phyloP scores from a whole-genome alignment of 768 basidiomycete genomes.

The Rickenella mellea region DNA sequence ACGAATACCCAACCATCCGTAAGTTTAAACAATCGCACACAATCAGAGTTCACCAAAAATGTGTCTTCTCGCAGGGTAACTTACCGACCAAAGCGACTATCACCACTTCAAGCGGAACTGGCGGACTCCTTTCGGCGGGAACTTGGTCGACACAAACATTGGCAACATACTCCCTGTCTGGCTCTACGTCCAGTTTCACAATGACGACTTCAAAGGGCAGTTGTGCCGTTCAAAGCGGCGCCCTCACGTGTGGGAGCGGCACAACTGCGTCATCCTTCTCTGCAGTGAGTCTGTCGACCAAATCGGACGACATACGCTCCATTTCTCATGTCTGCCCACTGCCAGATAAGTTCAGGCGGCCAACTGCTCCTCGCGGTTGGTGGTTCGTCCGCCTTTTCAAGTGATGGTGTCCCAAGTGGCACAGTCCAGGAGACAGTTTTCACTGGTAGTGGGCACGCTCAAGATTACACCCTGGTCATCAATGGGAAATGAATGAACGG shows the following conservation, averaged over 20 bases:
- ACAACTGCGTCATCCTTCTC: slow-evolving; percentile 37
- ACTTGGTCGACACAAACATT: slow-evolving; percentile 56
- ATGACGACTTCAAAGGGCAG: slow-evolving; percentile 50
- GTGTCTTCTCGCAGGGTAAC: slow-evolving; percentile 1
- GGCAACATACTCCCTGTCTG: slow-evolving; percentile 43
- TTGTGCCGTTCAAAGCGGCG: slow-evolving; percentile 39
- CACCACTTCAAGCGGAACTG: slow-evolving; percentile 25
- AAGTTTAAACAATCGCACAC: slow-evolving; percentile 1
- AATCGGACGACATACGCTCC: neutral
- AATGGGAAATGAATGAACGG: slow-evolving; percentile 9
- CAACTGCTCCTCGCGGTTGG: slow-evolving; percentile 38
- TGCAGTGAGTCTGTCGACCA: slow-evolving; percentile 28
- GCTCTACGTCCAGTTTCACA: slow-evolving; percentile 41
- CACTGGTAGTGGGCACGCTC: slow-evolving; percentile 17
- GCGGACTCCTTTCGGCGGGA: slow-evolving; percentile 44
- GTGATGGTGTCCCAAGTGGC: slow-evolving; percentile 43
- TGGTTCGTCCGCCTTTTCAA: slow-evolving; percentile 42
- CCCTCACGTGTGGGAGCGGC: slow-evolving; percentile 42
- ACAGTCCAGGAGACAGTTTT: slow-evolving; percentile 26
- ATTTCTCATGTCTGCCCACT: neutral
- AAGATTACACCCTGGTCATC: slow-evolving; percentile 17
- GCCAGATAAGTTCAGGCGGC: slow-evolving; percentile 37
- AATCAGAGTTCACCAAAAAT: neutral
- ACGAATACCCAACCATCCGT: slow-evolving; percentile 1
- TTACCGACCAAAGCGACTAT: slow-evolving; percentile 41